Percentiles rank a stretch among this genome's conserved stretches.
phyloP scores from a whole-genome alignment of 2,329 filamentous ascomycete genomes.

The Aspergillus sclerotialis region DNA sequence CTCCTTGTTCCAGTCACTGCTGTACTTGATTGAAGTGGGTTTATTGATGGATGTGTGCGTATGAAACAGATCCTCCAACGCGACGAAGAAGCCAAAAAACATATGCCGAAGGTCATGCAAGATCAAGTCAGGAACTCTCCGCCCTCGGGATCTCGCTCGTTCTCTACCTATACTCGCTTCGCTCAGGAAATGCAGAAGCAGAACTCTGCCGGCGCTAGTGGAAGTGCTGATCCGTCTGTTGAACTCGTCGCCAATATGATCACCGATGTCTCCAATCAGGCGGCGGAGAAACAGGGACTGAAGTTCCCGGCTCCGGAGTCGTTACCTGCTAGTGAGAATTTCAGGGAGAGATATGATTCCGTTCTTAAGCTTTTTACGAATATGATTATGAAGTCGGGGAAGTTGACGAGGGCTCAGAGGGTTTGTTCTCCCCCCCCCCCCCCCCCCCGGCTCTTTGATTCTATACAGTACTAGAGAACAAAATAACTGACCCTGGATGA shows the following conservation, averaged over 20 bases:
- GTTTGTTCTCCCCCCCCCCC: slow-evolving; percentile 51
- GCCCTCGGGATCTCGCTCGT: slow-evolving; percentile 41
- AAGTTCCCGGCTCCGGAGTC: slow-evolving; percentile 71
- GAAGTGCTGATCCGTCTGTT: slow-evolving; percentile 19
- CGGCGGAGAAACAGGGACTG: slow-evolving; percentile 48
- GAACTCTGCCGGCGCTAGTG: slow-evolving; percentile 1
- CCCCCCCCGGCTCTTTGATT: too few relatives aligned
- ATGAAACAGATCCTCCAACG: slow-evolving; percentile 53
- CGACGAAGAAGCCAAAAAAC: slow-evolving; percentile 54
- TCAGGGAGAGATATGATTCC: slow-evolving; percentile 79
- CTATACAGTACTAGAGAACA: too few relatives aligned
- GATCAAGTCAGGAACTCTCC: slow-evolving; percentile 44
- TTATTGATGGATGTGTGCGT: background rate
- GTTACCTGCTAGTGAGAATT: slow-evolving; percentile 55
- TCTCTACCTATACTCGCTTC: slow-evolving; percentile 49
- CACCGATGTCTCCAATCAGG: slow-evolving; percentile 23
- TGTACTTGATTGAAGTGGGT: background rate
- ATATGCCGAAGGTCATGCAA: slow-evolving; percentile 61
- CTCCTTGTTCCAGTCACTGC: background rate
- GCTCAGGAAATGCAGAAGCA: slow-evolving; percentile 22
- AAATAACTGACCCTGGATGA: too few relatives aligned
- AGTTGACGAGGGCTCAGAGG: slow-evolving; percentile 81
- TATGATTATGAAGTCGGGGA: slow-evolving; percentile 84
- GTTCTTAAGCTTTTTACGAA: slow-evolving; percentile 82
- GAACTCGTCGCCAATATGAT: slow-evolving; percentile 32